Evolutionary conservation across 352 stramenopile species (phyloP), one percentile per base, ranked within the genome.

Genomic region (Globisporangium alternatum): DNA sequence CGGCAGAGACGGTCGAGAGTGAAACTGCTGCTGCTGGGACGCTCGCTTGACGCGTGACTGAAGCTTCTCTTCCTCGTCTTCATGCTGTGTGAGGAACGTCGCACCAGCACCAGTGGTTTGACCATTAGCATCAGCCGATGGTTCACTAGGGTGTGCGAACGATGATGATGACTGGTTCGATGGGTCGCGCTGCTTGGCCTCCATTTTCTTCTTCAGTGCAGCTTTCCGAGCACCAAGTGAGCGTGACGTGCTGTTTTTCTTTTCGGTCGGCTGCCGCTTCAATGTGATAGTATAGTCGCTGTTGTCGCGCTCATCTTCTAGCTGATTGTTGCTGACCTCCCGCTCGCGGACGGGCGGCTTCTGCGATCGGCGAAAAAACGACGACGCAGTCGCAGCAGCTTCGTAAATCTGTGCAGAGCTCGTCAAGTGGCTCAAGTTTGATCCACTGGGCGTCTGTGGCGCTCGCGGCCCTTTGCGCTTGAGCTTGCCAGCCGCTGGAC

Each of bases 11-110:
- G 22, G 33, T n/a, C 35, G 56, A 8, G 10, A 33, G 21, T 21
- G n/a, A 7, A 35, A 37, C 19, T 33, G 30, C 19, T 30, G 59
- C 39, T 39, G 33, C n/a, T 53, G 49, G 10, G 49, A 31, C 22
- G 15, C 47, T 64, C 44, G 25, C 30, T 63, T 58, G 31, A 21
- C 17, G 13, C 49, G 48, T 0, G 56, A 22, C 17, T 30, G 39
- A 1, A 69, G 52, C 31, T 47, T 72, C 51, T 19, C 76, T 45
- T 79, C 74, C 22, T 80, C 72, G 8, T 81, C 77, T 51, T 78
- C 75, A 44, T 62, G 64, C 41, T 85, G 77, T 0, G 74, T 85
- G 17, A 82, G 65, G 51, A 83, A 85, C 6, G 77, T 83, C 0
- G 65, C 39, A 0, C 55, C 45, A 58, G 53, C 25, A 3, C 28